A percentile compares a stretch with the other conserved stretches of the same genome.
Evolutionary conservation across 306 rosid genomes (phyloP).

Genomic region (Oemleria cerasiformis): DNA sequence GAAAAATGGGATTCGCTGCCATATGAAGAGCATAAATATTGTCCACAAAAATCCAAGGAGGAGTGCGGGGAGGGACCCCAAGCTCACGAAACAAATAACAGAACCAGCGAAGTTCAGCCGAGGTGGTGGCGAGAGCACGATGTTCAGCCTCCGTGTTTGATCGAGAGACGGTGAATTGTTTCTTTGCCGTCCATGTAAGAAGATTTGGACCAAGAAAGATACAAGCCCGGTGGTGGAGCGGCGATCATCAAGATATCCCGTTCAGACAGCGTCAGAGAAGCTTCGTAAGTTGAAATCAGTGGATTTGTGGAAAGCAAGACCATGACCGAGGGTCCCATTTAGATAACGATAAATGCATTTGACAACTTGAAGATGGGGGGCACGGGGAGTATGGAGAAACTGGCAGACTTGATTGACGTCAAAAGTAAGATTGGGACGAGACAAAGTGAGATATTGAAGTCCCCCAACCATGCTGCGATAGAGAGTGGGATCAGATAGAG

Average conservation of each 20-base stretch:
- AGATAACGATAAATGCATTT: neutral
- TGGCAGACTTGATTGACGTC: neutral
- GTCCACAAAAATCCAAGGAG: no score
- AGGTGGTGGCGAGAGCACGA: neutral
- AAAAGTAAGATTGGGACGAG: neutral
- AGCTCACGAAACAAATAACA: neutral
- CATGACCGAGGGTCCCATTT: neutral
- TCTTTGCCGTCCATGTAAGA: neutral
- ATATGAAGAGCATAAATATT: no score
- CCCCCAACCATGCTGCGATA: neutral
- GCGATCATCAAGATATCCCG: neutral
- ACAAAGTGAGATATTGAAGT: neutral
- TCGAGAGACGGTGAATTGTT: neutral
- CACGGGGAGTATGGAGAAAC: neutral
- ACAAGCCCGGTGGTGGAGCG: neutral
- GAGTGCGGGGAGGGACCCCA: neutral
- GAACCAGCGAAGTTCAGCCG: neutral
- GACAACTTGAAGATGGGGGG: neutral
- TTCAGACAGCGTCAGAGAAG: no score
- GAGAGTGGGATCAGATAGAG: neutral
- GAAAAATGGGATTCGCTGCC: no score
- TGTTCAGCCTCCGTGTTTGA: neutral
- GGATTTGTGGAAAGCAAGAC: neutral
- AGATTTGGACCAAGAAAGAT: neutral
- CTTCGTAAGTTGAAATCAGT: neutral